Evolutionary conservation across 2,329 filamentous ascomycete species (phyloP), one percentile per base, ranked within the genome.

Genomic region (Cladosporium oxysporum): DNA sequence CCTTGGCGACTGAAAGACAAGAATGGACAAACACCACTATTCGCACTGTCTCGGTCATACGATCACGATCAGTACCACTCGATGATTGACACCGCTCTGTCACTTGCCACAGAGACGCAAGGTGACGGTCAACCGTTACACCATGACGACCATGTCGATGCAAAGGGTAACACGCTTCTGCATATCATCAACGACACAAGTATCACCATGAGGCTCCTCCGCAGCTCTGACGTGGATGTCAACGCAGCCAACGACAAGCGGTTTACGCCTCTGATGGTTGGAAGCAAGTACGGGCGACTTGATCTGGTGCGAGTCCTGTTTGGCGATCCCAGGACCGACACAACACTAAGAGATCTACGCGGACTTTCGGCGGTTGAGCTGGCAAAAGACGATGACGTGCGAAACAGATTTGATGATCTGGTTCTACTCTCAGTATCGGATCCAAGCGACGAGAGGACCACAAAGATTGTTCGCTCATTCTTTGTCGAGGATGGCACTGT

Each of bases 401-500:
- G 95, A 47, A 99, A 98, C 79, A 90, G 92, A 72, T 97, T 99
- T 69, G 95, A 99, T 75, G 95, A 99, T 76, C 83, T 99, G 69
- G 90, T 93, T 1, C 81, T 99, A 11, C 90, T 99, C 69, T 91
- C 91, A 23, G 88, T 89, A 76, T 83, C 86, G 1, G 84, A 91
- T 5, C 89, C 87, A 12, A 83, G 85, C 11, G 92, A 96, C 71
- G 90, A 90, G 4, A 88, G 94, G 28, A 93, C 93, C 26, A 98
- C 95, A 0, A 92, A 92, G 1, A 93, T 98, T 0, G 95, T 99
- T 0, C 87, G 95, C 66, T 95, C 93, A 0, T 97, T 96, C 79
- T 98, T 99, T 73, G 93, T 99, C 12, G 95, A 99, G 79, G 95
- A 99, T 79, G 93, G 91, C 11, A 96, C 91, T 0, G 91, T 98